A percentile compares a stretch with the other conserved stretches of the same genome.
Conservation (phyloP, 1,284 basidiomycete genomes). For the Afroboletus lepidellus region DNA sequence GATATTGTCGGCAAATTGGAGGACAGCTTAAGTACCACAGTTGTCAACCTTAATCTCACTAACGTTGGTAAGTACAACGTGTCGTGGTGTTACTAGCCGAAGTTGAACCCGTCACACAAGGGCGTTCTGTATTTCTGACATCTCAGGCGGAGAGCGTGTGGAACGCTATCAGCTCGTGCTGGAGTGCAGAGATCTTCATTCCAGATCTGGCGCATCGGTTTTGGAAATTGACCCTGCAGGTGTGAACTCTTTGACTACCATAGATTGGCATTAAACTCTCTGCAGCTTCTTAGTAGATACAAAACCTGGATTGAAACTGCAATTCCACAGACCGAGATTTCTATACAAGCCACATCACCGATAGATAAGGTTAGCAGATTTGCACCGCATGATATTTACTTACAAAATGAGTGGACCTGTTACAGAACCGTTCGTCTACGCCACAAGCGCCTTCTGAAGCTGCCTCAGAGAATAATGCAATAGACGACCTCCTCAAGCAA, state of each 20-base stretch:
- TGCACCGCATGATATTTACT: background rate
- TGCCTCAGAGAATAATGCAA: slow-evolving; percentile 50
- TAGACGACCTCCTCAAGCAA: slow-evolving; percentile 65
- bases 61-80: slow-evolving; percentile 19
- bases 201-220: slow-evolving; percentile 80
- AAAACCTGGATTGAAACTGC: slow-evolving; percentile 66
- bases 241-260: slow-evolving; percentile 29
- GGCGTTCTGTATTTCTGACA: slow-evolving; percentile 46
- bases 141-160: slow-evolving; percentile 70
- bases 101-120: slow-evolving; percentile 31
- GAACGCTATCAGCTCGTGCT: slow-evolving; percentile 74
- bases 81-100: background rate
- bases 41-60: slow-evolving; percentile 39
- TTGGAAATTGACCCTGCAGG: slow-evolving; percentile 88
- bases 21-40: slow-evolving; percentile 50
- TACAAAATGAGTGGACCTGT: background rate
- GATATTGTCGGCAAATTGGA: slow-evolving; percentile 83
- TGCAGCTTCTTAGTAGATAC: slow-evolving; percentile 76
- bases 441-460: slow-evolving; percentile 49
- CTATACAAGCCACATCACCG: slow-evolving; percentile 30
- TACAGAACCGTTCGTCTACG: slow-evolving; percentile 47
- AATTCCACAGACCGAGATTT: slow-evolving; percentile 37
- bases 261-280: slow-evolving; percentile 5
- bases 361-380: slow-evolving; percentile 25
- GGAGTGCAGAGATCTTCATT: slow-evolving; percentile 83